Evolutionary conservation across 169 alveolate genomes (phyloP).

Genomic region (Plasmodium yoelii): DNA sequence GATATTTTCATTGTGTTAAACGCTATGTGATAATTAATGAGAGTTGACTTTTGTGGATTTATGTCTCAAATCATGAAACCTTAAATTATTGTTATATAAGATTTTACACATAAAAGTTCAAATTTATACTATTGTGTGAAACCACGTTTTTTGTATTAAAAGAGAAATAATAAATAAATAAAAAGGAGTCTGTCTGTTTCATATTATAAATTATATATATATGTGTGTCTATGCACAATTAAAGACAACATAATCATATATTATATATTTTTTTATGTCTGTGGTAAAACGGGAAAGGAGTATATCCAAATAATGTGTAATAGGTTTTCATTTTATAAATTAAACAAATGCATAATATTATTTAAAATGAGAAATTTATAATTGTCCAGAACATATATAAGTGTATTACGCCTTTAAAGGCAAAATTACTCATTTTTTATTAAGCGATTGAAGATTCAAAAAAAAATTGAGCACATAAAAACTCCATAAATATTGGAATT

Average conservation of each 20-base stretch:
- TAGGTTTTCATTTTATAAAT: too few species aligned
- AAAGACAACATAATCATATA: too few species aligned
- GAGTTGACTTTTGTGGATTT: background rate
- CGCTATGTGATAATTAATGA: constrained; percentile 5
- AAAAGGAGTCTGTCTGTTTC: background rate
- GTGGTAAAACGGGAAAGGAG: background rate
- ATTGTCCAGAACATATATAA: too few species aligned
- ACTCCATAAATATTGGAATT: too few species aligned
- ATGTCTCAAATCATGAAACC: background rate
- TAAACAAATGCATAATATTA: too few species aligned
- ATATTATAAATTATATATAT: background rate
- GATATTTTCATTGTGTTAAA: constrained; percentile 26
- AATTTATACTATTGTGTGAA: background rate
- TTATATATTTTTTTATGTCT: background rate
- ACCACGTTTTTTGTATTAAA: background rate
- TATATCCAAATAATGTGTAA: too few species aligned
- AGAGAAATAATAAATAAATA: background rate
- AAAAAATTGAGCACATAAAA: too few species aligned
- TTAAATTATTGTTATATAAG: background rate
- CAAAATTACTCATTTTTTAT: too few species aligned
- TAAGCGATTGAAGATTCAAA: too few species aligned
- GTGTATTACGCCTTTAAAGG: too few species aligned
- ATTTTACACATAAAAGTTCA: background rate
- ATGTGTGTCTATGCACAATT: too few species aligned
- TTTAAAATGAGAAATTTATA: too few species aligned